Base-by-base conservation (phyloP, 768 basidiomycete species). In the Tulasnella sp. region DNA sequence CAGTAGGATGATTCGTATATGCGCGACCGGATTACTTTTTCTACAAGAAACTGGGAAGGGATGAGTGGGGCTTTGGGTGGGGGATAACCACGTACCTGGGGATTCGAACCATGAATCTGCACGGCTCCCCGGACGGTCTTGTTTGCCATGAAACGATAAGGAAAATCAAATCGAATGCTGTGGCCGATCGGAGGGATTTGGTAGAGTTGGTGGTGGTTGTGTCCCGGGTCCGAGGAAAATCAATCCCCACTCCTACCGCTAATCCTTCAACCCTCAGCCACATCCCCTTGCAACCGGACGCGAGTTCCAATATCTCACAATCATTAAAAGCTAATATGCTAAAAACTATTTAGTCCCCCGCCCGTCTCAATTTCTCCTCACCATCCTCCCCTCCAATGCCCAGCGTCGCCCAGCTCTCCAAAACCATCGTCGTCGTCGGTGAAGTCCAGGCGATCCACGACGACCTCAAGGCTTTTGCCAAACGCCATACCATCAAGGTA, bases 101-200 rank as follows among this genome's bases (percentile, higher is more conserved):
- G 93, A 71, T 97, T 98, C 65, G 91, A 86, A 49, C 94, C 94
- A 66, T 98, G 94, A 64, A 98, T 85, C n/a, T 89, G 80, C 41
- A 75, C 73, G 19, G 92, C 90, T 23, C 91, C 91, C 51, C 77
- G 75, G 59, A 91, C 75, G n/a, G 92, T 93, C 29, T 89, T 90
- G 68, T 92, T 94, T 41, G 91, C 89, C 91, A 96, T 94, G n/a
- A 27, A 27, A 31, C 36, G 46, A 48, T 19, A 32, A 32, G 15
- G 46, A 31, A 17, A 29, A n/a, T n/a, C n/a, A n/a, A n/a, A n/a
- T n/a, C n/a, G n/a, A n/a, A n/a, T n/a, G n/a, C 1, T 25, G 46
- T 48, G 46, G 46, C 34, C 46, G 46, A 48, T 48, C 46, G 46
- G 29, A 25, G 27, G n/a, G n/a, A n/a, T 48, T 48, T 25, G 46